Evolutionary conservation across 2,329 filamentous ascomycete genomes (phyloP), one percentile per base, ranked within the genome.

Genomic region (Nannizzia gypsea): DNA sequence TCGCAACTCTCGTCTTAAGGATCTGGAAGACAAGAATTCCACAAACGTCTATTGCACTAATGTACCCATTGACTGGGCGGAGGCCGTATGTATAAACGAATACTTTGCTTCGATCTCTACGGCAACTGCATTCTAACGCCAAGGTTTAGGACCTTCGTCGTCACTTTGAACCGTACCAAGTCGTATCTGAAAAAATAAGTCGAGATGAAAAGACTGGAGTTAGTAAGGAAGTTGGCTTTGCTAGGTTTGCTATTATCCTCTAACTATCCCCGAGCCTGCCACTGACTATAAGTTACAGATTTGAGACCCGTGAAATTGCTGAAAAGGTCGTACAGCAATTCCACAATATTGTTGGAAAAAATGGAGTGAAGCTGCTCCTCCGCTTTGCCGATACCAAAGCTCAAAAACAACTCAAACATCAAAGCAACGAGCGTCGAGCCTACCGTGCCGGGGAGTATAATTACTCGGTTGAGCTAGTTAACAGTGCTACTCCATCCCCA

Each of bases 21-120:
- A 93, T 52, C 89, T 97, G 69, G 88, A 91, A 60, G 92, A 99
- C 69, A 88, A 88, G 58, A 70, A 75, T 46, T 97, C 95, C 54
- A 97, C 93, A 65, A 99, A 99, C 72, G 83, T 99, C 64, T 99
- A 99, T 74, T 91, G 97, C 64, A 99, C 95, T 28, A 99, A 97
- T 74, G 82, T 99, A 50, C 93, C 93, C 38, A 91, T 92, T 75
- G 84, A 86, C 64, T 85, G 95, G 81, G 95, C 89, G 58, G 95
- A 99, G 78, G 85, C 89, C 67, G 90, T 92, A 74, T 71, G 86
- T 78, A 5, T n/a, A n/a, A n/a, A n/a, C n/a, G 20, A 42, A 5
- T 44, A 34, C 59, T 3, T 28, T 26, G 9, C 57, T 46, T 31
- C 26, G 9, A 57, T 11, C 22, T 38, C 8, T 13, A 8, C n/a